A percentile compares a stretch with the other conserved stretches of the same genome.
Conservation (phyloP, 192 early-diverging fungal genomes). For the Mortierella antarctica region DNA sequence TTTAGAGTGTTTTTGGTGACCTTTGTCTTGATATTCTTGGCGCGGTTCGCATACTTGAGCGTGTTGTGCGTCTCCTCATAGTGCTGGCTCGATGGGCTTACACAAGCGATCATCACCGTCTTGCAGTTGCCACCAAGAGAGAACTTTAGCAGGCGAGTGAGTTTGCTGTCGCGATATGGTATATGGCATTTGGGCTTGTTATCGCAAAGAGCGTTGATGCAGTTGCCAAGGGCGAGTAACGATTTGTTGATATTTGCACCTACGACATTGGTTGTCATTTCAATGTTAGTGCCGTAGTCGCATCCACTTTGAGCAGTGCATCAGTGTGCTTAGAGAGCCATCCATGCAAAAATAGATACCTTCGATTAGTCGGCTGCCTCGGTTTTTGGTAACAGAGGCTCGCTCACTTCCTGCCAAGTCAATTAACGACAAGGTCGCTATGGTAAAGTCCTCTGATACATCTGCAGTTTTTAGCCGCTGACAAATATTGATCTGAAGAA, state of each 20-base stretch:
- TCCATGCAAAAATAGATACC: background rate
- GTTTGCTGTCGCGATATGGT: conserved; percentile 98
- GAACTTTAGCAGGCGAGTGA: conserved; percentile 97
- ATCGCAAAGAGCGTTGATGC: conserved; percentile 95
- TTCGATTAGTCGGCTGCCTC: conserved; percentile 84
- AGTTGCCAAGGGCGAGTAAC: conserved; percentile 94
- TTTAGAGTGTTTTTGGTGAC: conserved; percentile 76
- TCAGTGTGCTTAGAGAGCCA: background rate
- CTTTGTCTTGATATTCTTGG: conserved; percentile 95
- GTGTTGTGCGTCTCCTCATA: conserved; percentile 95
- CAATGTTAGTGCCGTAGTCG: background rate
- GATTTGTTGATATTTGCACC: conserved; percentile 97
- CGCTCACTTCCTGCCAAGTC: conserved; percentile 97
- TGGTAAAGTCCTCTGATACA: conserved; percentile 52
- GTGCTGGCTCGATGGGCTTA: conserved; percentile 86
- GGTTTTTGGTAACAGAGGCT: conserved; percentile 91
- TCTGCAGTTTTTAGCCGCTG: conserved; percentile 38
- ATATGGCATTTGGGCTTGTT: conserved; percentile 77
- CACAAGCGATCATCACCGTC: conserved; percentile 96
- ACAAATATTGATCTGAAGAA: conserved; percentile 57
- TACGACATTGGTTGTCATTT: conserved; percentile 60
- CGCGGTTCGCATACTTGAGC: conserved; percentile 95
- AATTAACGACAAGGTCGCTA: conserved; percentile 87
- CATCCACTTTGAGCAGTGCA: background rate
- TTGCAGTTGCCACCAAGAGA: conserved; percentile 95